Base-by-base conservation (phyloP, 2,329 filamentous ascomycete species). In the Aspergillus fumigatiaffinis region DNA sequence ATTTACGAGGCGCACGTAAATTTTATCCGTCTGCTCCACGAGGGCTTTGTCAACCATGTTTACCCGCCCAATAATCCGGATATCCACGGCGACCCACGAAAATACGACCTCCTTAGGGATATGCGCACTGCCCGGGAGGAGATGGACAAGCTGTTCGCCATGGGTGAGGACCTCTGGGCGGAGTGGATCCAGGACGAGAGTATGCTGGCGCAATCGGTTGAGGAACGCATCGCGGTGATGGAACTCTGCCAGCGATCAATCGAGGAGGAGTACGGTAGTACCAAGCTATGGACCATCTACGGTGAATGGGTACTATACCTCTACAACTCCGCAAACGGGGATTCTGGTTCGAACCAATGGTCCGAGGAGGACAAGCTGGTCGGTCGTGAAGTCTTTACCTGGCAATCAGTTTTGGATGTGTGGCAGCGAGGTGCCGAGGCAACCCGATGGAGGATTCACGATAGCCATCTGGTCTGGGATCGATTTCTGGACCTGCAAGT, bases 171-270 rank as follows among this genome's bases (percentile, higher is more conserved):
- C 46, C 74, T 87, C 52, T 88, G 84, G 84, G 73, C 80, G 3
- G 83, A 86, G 58, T 86, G 85, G 79, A 80, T 88, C 47, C 79
- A 84, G 60, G 85, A 87, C 61, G 85, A 87, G 67, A 82, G 80
- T 52, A 74, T 83, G 56, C 71, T 87, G 53, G 84, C 84, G 26
- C 76, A 73, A 21, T 78, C 79, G 20, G 73, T 80, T 6, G 82
- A 86, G 23, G 84, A 87, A 64, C 80, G 83, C 41, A 79, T 85
- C 58, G 76, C 74, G 3, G 79, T 87, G 9, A 81, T 86, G 64
- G 84, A 87, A 61, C 73, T 86, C 14, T 87, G 81, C 64, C 78
- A 81, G 60, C 80, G 81, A 60, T 84, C 84, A 3, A 81, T 85
- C 2, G 76, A 80, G 41, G 85, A 87, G 58, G 85, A 87, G 66